Percentiles rank a stretch among this genome's conserved stretches.
phyloP scores from a whole-genome alignment of 176 grass and related monocot species.

The Calamus simplicifolius region DNA sequence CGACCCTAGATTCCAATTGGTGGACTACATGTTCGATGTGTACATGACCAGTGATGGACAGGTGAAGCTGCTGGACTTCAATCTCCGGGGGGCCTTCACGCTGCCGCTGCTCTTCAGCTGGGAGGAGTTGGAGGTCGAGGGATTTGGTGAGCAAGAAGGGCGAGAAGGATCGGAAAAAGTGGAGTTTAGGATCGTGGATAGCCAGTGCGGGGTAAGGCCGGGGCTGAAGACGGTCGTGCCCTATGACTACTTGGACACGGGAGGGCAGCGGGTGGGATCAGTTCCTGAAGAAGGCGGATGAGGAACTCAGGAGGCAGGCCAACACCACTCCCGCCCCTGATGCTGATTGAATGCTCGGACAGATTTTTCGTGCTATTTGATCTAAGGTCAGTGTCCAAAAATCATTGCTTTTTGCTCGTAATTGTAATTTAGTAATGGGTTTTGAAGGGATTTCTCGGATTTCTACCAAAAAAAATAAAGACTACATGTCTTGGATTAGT shows the following conservation, averaged over 20 bases:
- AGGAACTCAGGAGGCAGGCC: constrained; percentile 48
- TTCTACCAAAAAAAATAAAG: no score
- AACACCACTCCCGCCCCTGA: no score
- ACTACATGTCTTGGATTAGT: no score
- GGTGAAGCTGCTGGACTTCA: constrained; percentile 83
- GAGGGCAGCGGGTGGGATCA: constrained; percentile 88
- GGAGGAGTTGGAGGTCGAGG: constrained; percentile 49
- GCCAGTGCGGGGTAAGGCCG: constrained; percentile 63
- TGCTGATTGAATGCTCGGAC: no score
- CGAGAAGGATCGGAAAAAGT: constrained; percentile 11
- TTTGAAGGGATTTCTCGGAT: no score
- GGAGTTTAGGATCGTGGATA: constrained; percentile 58
- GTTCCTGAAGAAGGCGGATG: constrained; percentile 70
- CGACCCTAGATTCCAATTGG: constrained; percentile 35
- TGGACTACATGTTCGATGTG: constrained; percentile 71
- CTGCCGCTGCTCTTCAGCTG: constrained; percentile 62
- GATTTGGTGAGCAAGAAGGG: not conserved
- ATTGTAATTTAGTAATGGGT: no score
- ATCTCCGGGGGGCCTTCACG: constrained; percentile 73
- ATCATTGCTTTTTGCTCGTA: no score
- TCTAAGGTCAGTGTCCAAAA: no score
- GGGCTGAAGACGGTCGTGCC: constrained; percentile 79
- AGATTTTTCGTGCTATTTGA: no score
- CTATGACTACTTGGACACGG: constrained; percentile 81
- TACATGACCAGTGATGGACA: constrained; percentile 32